Evolutionary conservation across 2,329 filamentous ascomycete genomes (phyloP), one percentile per base, ranked within the genome.

Genomic region (Neocucurbitaria cava): DNA sequence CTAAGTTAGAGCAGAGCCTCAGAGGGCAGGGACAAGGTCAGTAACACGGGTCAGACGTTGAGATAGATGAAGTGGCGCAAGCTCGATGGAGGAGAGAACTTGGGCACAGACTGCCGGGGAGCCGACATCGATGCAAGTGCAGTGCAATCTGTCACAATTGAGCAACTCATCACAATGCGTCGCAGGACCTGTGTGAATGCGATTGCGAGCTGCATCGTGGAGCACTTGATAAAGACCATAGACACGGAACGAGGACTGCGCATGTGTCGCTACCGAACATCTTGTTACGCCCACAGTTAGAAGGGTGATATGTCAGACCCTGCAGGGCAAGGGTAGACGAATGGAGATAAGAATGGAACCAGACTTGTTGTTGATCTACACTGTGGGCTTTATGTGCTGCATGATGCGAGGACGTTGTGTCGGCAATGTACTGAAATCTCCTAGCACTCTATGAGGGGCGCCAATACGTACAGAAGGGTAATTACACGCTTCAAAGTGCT

Each of bases 361-460:
- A 17, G 5, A n/a, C 23, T 30, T 26, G 17, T 28, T 38, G 35
- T 38, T 38, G 9, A 11, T n/a, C n/a, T n/a, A 36, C 33, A 15
- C 33, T n/a, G 13, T 36, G 13, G 15, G 39, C 31, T 13, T 21
- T 46, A 18, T 46, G 9, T 26, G 33, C 18, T 44, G 42, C 30
- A 45, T 28, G 15, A 23, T 39, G 44, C 18, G 20, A 21, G 44
- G 18, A 39, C 47, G 31, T 33, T 31, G 18, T 13, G 20, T 39
- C 31, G 42, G 50, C 18, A 48, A 49, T 49, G 41, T 54, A 48
- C 49, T 53, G 20, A 23, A 33, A 45, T 33, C 21, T 33, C 38
- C 33, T 49, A 43, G 17, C 42, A 47, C 23, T 50, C 42, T 50
- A 46, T 42, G 24, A 36, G 31, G n/a, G 24, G 51, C 26, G 41